Evolutionary conservation across 192 early-diverging fungal genomes (phyloP), one percentile per base, ranked within the genome.

Genomic region (Rhizophagus prolifer): DNA sequence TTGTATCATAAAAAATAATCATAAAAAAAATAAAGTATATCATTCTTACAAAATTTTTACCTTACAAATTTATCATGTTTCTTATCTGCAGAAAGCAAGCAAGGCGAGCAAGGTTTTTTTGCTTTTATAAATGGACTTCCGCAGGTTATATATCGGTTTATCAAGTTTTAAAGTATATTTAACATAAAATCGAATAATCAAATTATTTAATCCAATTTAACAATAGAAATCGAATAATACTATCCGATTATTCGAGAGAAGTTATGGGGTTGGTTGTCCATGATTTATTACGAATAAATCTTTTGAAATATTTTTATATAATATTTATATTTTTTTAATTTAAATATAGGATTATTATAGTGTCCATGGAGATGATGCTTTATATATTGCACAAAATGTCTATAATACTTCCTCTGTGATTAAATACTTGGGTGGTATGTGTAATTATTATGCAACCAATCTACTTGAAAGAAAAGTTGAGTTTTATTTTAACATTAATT

Each of bases 351-450:
- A 93, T 46, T 97, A 93, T 83, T 98, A 96, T 81, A 94, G 90
- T 58, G 90, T 94, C 0, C 95, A 97, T 73, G 96, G 94, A 9
- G 87, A 91, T 14, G 95, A 99, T 79, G 96, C 97, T 1, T 81
- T 90, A n/a, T 94, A 90, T 80, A 88, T 96, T 44, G 96, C 97
- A 9, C 86, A 92, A 38, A 79, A 83, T 26, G 89, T 99, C 10
- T 97, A 94, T 89, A 95, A 97, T 70, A 97, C 97, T 8, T 87
- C 92, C 12, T 91, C 95, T 0, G 95, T 95, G 25, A 86, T 99
- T 81, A 97, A 97, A 80, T 91, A 95, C 76, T 88, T 94, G 74
- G 95, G 92, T 88, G 95, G 92, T 88, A 79, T 8, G 50, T 28
- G 5, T 34, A 25, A 31, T n/a, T 58, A 28, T 44, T 41, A 68